Conservation (phyloP, 345 rosid genomes). For the Diplotaxis tenuifolia region DNA sequence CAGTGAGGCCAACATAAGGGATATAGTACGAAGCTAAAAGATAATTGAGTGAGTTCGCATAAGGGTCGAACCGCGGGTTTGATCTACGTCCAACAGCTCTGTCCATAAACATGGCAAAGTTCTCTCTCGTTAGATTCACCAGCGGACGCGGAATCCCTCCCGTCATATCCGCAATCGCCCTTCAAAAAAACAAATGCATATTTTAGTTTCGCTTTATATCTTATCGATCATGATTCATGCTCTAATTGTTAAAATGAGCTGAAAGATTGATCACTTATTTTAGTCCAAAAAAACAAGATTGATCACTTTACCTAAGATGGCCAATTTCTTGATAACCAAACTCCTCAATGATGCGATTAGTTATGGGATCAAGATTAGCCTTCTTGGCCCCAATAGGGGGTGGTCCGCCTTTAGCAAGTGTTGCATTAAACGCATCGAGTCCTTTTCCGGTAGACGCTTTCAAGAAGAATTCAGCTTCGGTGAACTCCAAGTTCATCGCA, state of each 20-base stretch:
- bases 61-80: conserved; percentile 66
- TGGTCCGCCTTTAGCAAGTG: conserved; percentile 57
- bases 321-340: conserved; percentile 72
- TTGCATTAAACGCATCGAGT: conserved; percentile 46
- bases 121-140: conserved; percentile 44
- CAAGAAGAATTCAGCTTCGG: conserved; percentile 62
- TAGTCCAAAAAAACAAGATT: too few relatives aligned
- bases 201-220: not conserved
- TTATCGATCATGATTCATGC: not conserved
- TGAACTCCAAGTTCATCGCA: conserved; percentile 61
- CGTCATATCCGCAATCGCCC: conserved; percentile 52
- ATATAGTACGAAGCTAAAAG: conserved; percentile 54
- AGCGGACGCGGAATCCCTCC: conserved; percentile 64
- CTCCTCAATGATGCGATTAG: conserved; percentile 48
- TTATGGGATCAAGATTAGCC: conserved; percentile 55
- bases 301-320: conserved; percentile 49
- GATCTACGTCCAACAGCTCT: conserved; percentile 48
- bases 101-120: conserved; percentile 49
- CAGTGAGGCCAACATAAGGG: conserved; percentile 70
- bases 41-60: conserved; percentile 47
- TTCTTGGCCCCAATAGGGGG: conserved; percentile 46
- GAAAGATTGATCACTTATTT: not conserved
- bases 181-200: conserved; percentile 12
- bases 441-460: conserved; percentile 52
- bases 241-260: not conserved